Conservation (phyloP, 257 asterid species). For the Misopates orontium region DNA sequence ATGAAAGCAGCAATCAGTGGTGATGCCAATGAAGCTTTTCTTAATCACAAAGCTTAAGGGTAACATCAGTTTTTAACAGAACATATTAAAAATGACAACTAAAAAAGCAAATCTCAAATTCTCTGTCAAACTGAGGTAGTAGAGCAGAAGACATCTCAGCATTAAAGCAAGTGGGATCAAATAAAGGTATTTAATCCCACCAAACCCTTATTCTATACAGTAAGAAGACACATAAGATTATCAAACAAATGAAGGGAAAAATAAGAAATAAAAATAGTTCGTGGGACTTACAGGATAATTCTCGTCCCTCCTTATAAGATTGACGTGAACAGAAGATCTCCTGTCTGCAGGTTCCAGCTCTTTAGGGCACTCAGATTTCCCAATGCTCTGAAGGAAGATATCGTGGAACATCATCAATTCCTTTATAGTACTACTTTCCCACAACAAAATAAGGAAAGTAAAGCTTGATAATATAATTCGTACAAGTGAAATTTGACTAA, state of each 20-base stretch:
- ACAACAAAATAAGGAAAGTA: slow-evolving; percentile 2
- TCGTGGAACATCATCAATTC: slow-evolving; percentile 9
- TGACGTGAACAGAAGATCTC: slow-evolving; percentile 74
- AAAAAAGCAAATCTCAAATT: background rate
- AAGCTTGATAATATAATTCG: background rate
- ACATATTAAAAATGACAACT: background rate
- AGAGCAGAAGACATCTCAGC: background rate
- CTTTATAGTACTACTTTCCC: slow-evolving; percentile 7
- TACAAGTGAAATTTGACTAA: slow-evolving; percentile 1
- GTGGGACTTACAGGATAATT: slow-evolving; percentile 60
- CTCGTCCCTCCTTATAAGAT: slow-evolving; percentile 85
- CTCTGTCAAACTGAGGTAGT: background rate
- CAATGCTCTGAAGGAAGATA: slow-evolving; percentile 67
- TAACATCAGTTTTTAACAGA: background rate
- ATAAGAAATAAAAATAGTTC: background rate
- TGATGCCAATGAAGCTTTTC: slow-evolving; percentile 3
- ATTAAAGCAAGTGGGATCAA: slow-evolving; percentile 11
- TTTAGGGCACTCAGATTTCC: slow-evolving; percentile 83
- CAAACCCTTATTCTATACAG: background rate
- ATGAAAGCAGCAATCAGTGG: background rate
- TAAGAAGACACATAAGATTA: background rate
- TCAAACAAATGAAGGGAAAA: background rate
- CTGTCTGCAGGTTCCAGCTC: slow-evolving; percentile 88
- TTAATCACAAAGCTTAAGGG: background rate
- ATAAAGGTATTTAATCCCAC: background rate